Evolutionary conservation across 148 eudicot species (phyloP), one percentile per base, ranked within the genome.

Genomic region (Chenopodium berlandieri): DNA sequence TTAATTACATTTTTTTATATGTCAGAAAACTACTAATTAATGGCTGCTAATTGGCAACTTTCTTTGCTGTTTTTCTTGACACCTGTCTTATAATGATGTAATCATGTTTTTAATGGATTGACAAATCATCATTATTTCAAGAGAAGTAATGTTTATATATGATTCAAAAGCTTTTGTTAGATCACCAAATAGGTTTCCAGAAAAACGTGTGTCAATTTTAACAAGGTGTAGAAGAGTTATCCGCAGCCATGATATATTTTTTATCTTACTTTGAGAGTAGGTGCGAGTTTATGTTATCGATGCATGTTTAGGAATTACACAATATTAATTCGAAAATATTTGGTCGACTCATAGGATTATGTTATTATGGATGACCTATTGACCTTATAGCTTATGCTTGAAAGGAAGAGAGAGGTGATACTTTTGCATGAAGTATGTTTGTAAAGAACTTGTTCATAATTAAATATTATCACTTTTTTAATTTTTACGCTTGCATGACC

Each of bases 151-250:
- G 11, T 40, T 40, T 40, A 0, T 63, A 17, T 10, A 5, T 2
- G 19, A 63, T 80, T 80, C 86, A 84, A 84, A 75, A 80, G 82
- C 65, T 62, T 76, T 23, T 76, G 80, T 84, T 84, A 80, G 80
- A 80, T 84, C 63, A 84, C 86, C 86, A 84, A 84, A 80, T 84
- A 56, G 12, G 62, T 14, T 46, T 84, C 54, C 65, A 69, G 75
- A 82, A 40, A 58, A n/a, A n/a, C 72, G 67, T 70, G 71, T 75
- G 64, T 31, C 52, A 73, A 64, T 44, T 34, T 58, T 31, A 12
- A 56, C 20, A 56, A 62, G 66, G 66, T 25, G 9, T n/a, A 62
- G 23, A 60, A 22, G 66, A n/a, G 40, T 60, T 40, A 40, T 22
- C 2, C 25, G 1, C 52, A 46, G 14, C 62, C 20, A 56, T 56